phyloP scores from a whole-genome alignment of 169 alveolate species.

The Eimeria maxima region DNA sequence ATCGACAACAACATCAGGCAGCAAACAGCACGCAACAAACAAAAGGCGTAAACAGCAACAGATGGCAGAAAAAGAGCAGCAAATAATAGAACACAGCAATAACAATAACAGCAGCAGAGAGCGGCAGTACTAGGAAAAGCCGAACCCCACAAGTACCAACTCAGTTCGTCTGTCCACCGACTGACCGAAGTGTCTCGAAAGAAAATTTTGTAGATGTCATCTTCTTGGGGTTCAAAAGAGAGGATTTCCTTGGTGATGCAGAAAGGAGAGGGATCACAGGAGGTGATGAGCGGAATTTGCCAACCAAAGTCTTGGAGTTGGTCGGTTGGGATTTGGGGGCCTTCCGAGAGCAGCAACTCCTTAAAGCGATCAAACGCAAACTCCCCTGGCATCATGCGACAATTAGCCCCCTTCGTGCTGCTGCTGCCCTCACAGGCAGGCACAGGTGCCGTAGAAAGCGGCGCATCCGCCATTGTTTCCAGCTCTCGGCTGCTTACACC shows the following conservation, averaged over 20 bases:
- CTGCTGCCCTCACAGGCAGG: neutral
- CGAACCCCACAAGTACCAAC: too few species aligned
- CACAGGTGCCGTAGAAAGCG: too few species aligned
- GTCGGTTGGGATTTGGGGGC: neutral
- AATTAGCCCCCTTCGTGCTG: neutral
- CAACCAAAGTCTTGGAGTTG: slow-evolving; percentile 71
- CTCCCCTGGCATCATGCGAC: neutral
- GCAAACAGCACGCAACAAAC: too few species aligned
- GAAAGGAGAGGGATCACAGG: slow-evolving; percentile 17
- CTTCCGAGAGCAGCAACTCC: neutral
- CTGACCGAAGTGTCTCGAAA: slow-evolving; percentile 71
- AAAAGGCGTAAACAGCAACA: too few species aligned
- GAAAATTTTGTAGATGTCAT: slow-evolving; percentile 42
- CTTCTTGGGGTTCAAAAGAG: slow-evolving; percentile 14
- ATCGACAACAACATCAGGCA: too few species aligned
- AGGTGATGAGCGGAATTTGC: slow-evolving; percentile 15
- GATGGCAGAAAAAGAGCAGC: too few species aligned
- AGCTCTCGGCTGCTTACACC: neutral
- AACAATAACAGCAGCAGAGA: too few species aligned
- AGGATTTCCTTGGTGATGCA: slow-evolving; percentile 56
- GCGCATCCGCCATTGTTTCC: too few species aligned
- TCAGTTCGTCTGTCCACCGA: neutral
- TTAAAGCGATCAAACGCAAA: neutral
- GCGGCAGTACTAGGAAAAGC: too few species aligned
- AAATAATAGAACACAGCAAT: too few species aligned